These are phyloP conservation scores for Erythrobasidium hasegawianum DNA, from an alignment of 1,284 basidiomycete species.

Conservation along the genomic window DNA sequence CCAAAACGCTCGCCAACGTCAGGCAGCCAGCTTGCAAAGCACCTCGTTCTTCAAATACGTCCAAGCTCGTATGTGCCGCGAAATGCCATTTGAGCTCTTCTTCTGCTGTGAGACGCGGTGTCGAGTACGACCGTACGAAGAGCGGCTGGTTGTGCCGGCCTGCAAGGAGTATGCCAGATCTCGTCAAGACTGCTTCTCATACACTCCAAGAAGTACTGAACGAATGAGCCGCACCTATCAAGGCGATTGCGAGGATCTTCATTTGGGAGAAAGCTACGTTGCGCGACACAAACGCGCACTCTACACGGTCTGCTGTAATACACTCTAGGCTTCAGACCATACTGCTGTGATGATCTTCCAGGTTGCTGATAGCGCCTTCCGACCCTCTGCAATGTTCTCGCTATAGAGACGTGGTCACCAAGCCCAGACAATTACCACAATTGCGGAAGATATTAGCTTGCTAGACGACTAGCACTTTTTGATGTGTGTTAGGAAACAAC, in stretches of 20 bases:
- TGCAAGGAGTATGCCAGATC: background rate
- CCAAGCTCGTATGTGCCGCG: slow-evolving; percentile 47
- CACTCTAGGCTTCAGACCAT: too few species aligned
- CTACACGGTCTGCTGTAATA: too few species aligned
- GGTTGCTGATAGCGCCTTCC: too few species aligned
- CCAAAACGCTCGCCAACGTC: background rate
- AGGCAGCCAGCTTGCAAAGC: background rate
- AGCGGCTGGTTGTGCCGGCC: slow-evolving; percentile 34
- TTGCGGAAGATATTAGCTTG: too few species aligned
- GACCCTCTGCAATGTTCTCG: too few species aligned
- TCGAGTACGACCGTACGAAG: slow-evolving; percentile 23
- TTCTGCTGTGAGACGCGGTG: slow-evolving; percentile 16
- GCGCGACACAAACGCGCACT: background rate
- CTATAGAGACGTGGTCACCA: too few species aligned
- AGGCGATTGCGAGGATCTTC: slow-evolving; percentile 20
- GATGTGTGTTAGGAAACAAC: too few species aligned
- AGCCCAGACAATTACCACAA: too few species aligned
- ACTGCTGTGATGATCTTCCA: too few species aligned
- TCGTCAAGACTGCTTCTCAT: too few species aligned
- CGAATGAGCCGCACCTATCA: slow-evolving; percentile 9
- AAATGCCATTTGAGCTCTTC: slow-evolving; percentile 47
- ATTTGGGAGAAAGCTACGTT: background rate
- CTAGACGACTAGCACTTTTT: too few species aligned
- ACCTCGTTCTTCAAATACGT: slow-evolving; percentile 49
- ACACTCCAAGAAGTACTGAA: too few species aligned